Evolutionary conservation across 352 stramenopile genomes (phyloP), one percentile per base, ranked within the genome.

Genomic region (Phytophthora capsici): DNA sequence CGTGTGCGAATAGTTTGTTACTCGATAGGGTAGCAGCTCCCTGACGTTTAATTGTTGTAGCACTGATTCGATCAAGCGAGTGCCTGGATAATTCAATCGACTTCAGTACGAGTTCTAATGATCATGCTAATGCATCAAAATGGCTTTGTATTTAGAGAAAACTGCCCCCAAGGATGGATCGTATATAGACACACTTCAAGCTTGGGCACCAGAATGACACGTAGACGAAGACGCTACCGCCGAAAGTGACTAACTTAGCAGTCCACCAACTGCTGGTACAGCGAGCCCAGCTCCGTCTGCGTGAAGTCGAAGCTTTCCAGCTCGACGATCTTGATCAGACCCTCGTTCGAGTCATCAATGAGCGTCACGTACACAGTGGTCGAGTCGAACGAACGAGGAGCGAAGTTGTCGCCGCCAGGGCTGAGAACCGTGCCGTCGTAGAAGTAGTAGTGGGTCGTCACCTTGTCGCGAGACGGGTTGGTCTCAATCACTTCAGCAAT

Each of bases 391-490:
- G 67, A 69, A 2, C 80, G 73, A 12, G 67, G 45, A 14, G 75
- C 77, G 47, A 76, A 90, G 58, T 88, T 89, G 67, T 90, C 81
- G 12, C 79, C 73, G 0, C 47, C 48, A 0, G 65, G 67, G 26
- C 51, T 63, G 1, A 78, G 25, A 36, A 80, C 55, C 16, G 38
- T 56, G 14, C 73, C 78, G 40, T 92, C 74, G 67, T 75, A 85
- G 53, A 83, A 88, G 74, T 91, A 92, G 66, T 86, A 80, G 66
- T 92, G 81, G 13, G 80, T 89, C 14, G 72, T 74, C 9, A 90
- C 48, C 45, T 68, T 77, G 45, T 84, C 57, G 4, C 55, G 58
- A 9, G 9, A 16, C 0, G 32, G 4, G 52, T 83, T 85, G 14
- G 71, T 83, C 57, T 85, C 77, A 40, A 91, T 85, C 13, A 89